Evolutionary conservation across 2,329 filamentous ascomycete species (phyloP), one percentile per base, ranked within the genome.

Genomic region (Cladophialophora exuberans): DNA sequence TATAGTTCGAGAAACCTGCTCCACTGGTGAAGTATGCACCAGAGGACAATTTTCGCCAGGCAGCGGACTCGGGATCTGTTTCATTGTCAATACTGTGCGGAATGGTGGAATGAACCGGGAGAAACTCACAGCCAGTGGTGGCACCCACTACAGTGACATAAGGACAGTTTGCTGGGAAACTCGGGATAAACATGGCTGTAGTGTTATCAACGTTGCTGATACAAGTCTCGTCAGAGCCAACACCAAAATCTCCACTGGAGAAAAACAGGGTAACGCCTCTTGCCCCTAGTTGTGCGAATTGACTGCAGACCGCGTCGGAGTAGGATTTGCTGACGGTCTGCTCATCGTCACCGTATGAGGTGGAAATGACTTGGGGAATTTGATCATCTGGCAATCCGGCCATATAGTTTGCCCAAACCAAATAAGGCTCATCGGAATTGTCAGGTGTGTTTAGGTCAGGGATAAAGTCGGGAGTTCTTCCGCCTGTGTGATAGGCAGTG

Each of bases 221-320:
- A 66, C 82, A 84, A 3, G 71, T 73, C 9, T 48, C 56, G 38
- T 61, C 53, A 6, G 73, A 70, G 11, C 83, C 83, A 4, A 83
- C 75, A n/a, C 84, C 84, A 22, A 71, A 69, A 63, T 90, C 85
- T 3, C 87, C 87, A 10, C 80, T 81, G 11, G 81, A 79, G 60
- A 84, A 83, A 53, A 90, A 74, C n/a, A 89, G 74, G 0, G 84
- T 83, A 15, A 88, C 81, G 31, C 87, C 87, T 11, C 86, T 81
- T 1, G 83, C 79, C 20, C 84, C 85, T 3, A 90, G 78, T 59
- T 86, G 82, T 4, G 81, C 83, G 56, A 86, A 84, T 39, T 83
- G 74, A 28, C 79, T 79, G 70, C 88, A 88, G 20, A 56, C 82
- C 45, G 79, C 78, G 42, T 75, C 72, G n/a, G 83, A 82, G 65